Conservation (phyloP, 2,329 filamentous ascomycete genomes). For the Exserohilum rostratum region DNA sequence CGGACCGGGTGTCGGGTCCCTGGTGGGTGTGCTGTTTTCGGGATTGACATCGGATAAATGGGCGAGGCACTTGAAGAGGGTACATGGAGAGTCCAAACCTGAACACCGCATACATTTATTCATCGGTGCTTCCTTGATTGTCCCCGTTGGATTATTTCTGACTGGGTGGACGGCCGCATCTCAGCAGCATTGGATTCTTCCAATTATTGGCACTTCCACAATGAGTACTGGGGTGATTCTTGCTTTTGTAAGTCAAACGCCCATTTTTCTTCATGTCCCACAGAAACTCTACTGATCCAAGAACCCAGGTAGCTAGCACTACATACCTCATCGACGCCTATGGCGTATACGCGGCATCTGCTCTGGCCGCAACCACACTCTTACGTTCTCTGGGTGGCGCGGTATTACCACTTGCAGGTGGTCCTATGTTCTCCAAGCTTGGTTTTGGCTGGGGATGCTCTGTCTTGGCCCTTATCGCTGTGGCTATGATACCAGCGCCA, state of each 20-base stretch:
- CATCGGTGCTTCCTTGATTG: not conserved
- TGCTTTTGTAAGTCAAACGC: no score
- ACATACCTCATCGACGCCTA: not conserved
- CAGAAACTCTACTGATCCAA: no score
- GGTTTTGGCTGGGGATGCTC: not conserved
- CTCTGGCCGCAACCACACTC: not conserved
- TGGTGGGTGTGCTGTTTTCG: not conserved
- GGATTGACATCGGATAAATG: no score
- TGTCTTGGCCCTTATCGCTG: not conserved
- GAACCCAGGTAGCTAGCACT: not conserved
- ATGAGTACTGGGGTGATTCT: no score
- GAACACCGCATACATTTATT: not conserved
- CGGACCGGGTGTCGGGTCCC: constrained; percentile 18
- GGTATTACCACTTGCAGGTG: not conserved
- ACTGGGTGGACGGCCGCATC: constrained; percentile 10
- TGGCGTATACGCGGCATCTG: not conserved
- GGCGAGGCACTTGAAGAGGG: no score
- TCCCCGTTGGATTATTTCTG: not conserved
- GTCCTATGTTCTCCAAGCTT: not conserved
- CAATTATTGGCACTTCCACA: not conserved
- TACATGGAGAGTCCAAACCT: no score
- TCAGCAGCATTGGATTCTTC: not conserved
- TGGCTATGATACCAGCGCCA: not conserved
- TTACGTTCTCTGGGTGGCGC: not conserved
- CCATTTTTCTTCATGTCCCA: no score